phyloP scores from a whole-genome alignment of 441 rosid genomes.

The Hura crepitans region DNA sequence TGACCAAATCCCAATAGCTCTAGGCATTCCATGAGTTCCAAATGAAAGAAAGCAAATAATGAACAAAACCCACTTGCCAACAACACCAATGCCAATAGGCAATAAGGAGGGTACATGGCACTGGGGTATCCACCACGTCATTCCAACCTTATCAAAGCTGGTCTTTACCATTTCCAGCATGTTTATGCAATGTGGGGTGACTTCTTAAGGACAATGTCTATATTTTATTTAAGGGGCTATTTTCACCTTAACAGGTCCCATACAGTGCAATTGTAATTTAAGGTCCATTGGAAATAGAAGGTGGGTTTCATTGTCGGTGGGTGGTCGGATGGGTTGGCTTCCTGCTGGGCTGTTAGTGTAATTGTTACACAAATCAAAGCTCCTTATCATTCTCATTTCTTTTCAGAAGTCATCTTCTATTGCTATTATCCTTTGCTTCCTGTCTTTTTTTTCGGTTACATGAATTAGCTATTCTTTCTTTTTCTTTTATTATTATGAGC shows the following conservation, averaged over 20 bases:
- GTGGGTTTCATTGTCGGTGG: conserved; percentile 44
- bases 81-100: conserved; percentile 23
- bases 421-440: conserved; percentile 23
- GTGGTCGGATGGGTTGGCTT: conserved; percentile 32
- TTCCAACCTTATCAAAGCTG: conserved; percentile 44
- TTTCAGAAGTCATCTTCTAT: conserved; percentile 31
- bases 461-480: background rate
- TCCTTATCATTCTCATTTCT: conserved; percentile 18
- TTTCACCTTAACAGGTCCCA: conserved; percentile 28
- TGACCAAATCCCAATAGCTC: too few species aligned
- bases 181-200: conserved; percentile 43
- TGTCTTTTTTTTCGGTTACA: too few species aligned
- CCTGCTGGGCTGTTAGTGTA: conserved; percentile 14
- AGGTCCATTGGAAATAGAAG: background rate
- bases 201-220: conserved; percentile 32
- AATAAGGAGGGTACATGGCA: too few species aligned
- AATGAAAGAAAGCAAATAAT: background rate
- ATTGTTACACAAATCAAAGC: background rate
- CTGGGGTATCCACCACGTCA: too few species aligned
- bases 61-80: conserved; percentile 20
- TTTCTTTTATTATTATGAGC: too few species aligned
- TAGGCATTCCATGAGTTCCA: background rate
- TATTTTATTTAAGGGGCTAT: conserved; percentile 46
- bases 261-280: conserved; percentile 10
- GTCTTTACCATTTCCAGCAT: conserved; percentile 44